Conservation (phyloP, 352 stramenopile species). For the Pythium aristosporum region DNA sequence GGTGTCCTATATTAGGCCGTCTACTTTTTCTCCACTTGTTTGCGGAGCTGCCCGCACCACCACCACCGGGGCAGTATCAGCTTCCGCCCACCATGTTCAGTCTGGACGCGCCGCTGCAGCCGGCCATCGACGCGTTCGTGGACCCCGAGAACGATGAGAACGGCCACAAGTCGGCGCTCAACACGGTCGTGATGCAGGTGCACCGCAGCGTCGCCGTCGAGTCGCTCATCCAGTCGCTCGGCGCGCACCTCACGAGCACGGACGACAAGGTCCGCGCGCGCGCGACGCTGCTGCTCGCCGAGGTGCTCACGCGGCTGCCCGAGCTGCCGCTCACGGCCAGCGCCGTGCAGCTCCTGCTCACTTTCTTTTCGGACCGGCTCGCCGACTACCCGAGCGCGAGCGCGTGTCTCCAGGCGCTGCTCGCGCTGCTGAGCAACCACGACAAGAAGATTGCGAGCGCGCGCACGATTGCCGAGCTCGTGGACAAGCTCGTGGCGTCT, state of each 20-base stretch:
- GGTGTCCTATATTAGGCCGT: constrained; percentile 10
- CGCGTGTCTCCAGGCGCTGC: constrained; percentile 70
- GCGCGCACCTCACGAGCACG: constrained; percentile 57
- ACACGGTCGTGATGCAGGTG: constrained; percentile 88
- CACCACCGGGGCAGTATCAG: not conserved
- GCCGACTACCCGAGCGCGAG: constrained; percentile 82
- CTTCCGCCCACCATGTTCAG: constrained; percentile 61
- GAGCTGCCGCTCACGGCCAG: constrained; percentile 73
- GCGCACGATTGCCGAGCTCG: constrained; percentile 48
- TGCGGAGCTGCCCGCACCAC: not conserved
- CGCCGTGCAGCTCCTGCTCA: constrained; percentile 73
- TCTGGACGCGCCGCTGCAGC: constrained; percentile 79
- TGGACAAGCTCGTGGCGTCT: constrained; percentile 60
- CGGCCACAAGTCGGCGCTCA: constrained; percentile 82
- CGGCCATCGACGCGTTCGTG: constrained; percentile 85
- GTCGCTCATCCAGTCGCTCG: constrained; percentile 79
- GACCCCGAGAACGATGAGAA: constrained; percentile 83
- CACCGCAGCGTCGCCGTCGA: constrained; percentile 77
- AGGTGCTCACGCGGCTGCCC: constrained; percentile 87
- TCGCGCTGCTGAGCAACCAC: constrained; percentile 76
- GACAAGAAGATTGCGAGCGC: constrained; percentile 49
- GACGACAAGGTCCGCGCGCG: constrained; percentile 83
- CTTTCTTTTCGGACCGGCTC: constrained; percentile 85
- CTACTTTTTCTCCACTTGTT: constrained; percentile 10
- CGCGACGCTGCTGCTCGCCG: constrained; percentile 80